Conservation (phyloP, 495 filamentous ascomycete genomes). For the Trichoderma erinaceum region DNA sequence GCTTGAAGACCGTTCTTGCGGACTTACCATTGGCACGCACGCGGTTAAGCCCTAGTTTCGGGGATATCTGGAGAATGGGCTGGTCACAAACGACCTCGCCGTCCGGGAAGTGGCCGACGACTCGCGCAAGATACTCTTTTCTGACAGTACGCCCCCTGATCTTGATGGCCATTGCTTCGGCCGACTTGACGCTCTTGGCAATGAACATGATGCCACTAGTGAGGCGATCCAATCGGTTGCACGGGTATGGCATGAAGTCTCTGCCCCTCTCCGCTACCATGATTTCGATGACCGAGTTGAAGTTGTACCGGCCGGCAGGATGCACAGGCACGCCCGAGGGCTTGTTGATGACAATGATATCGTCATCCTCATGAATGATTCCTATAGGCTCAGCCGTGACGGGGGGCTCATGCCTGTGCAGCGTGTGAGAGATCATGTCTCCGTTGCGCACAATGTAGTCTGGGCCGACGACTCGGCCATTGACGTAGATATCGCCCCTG, state of each 20-base stretch:
- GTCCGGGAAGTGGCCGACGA: slow-evolving; percentile 84
- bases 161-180: slow-evolving; percentile 65
- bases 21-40: slow-evolving; percentile 88
- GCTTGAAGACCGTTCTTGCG: slow-evolving; percentile 83
- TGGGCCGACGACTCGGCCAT: slow-evolving; percentile 56
- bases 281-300: slow-evolving; percentile 90
- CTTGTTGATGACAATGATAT: slow-evolving; percentile 93
- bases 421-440: slow-evolving; percentile 84
- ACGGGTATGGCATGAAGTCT: slow-evolving; percentile 70
- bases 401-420: slow-evolving; percentile 94
- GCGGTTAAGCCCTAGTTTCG: slow-evolving; percentile 88
- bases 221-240: slow-evolving; percentile 87
- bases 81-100: slow-evolving; percentile 81
- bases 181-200: slow-evolving; percentile 72
- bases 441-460: slow-evolving; percentile 42
- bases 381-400: slow-evolving; percentile 72
- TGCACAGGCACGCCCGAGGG: slow-evolving; percentile 92
- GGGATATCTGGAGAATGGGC: slow-evolving; percentile 88
- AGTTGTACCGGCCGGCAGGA: slow-evolving; percentile 89
- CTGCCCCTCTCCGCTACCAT: slow-evolving; percentile 69
- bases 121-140: slow-evolving; percentile 91
- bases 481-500: slow-evolving; percentile 63
- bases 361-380: slow-evolving; percentile 83
- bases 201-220: slow-evolving; percentile 98
- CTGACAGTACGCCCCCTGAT: slow-evolving; percentile 70